These are phyloP conservation scores for Fomes fomentarius DNA, from an alignment of 1,284 basidiomycete species.

Conservation along the genomic window DNA sequence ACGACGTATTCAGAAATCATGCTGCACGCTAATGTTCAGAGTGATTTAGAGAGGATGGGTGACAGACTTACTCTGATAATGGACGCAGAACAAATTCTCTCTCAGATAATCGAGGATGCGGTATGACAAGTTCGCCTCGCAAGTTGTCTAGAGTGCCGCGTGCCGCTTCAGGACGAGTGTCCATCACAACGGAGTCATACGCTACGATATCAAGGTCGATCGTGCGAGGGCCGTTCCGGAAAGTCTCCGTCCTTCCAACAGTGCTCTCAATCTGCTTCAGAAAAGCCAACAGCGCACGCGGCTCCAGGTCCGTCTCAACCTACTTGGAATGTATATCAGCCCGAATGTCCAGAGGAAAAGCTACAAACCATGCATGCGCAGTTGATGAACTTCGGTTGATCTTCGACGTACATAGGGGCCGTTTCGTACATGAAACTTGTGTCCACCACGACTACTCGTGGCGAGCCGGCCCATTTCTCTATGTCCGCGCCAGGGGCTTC, in stretches of 20 bases:
- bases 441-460: conserved; percentile 56
- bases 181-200: conserved; percentile 70
- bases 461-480: conserved; percentile 20
- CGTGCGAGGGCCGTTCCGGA: conserved; percentile 87
- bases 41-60: not conserved
- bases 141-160: conserved; percentile 51
- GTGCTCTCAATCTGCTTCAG: conserved; percentile 78
- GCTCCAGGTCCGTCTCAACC: conserved; percentile 76
- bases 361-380: conserved; percentile 82
- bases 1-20: conserved; percentile 74
- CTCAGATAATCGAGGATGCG: conserved; percentile 83
- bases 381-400: conserved; percentile 92
- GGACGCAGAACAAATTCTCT: conserved; percentile 93
- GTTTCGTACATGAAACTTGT: conserved; percentile 96
- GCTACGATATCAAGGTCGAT: conserved; percentile 92
- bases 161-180: conserved; percentile 53
- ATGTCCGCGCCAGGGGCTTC: conserved; percentile 45
- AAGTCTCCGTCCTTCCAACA: conserved; percentile 84
- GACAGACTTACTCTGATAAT: conserved; percentile 73
- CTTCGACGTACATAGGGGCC: conserved; percentile 92
- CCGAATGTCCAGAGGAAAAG: conserved; percentile 1
- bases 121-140: conserved; percentile 74
- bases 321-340: conserved; percentile 32
- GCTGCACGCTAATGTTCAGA: too few species aligned
- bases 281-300: conserved; percentile 63